Conservation (phyloP, 2,329 filamentous ascomycete genomes). For the Colletotrichum lentis region DNA sequence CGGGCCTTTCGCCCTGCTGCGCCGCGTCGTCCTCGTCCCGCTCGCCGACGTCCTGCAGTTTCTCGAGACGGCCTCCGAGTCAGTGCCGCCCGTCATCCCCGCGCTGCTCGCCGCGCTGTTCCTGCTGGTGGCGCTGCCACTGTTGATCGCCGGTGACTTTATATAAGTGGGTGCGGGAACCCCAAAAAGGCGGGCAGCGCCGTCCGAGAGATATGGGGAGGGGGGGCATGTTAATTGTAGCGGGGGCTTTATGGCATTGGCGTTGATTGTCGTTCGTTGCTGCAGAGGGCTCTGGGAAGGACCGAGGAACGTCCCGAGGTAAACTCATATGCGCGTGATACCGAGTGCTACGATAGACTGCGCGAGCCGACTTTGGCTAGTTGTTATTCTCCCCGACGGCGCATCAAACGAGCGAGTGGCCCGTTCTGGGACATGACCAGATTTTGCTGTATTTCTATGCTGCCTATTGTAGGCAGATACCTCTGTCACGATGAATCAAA, state of each 20-base stretch:
- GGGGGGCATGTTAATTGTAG: not conserved
- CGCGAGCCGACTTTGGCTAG: not conserved
- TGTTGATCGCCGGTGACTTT: conserved; percentile 26
- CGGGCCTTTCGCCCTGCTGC: conserved; percentile 22
- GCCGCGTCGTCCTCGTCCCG: conserved; percentile 23
- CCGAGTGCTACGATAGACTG: conserved; percentile 4
- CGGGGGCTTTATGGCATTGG: not conserved
- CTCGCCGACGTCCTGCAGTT: conserved; percentile 19
- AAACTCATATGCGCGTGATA: not conserved
- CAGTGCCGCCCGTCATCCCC: conserved; percentile 27
- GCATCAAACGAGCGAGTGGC: conserved; percentile 15
- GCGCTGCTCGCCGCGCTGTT: conserved; percentile 29
- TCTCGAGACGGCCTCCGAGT: conserved; percentile 26
- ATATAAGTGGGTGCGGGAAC: not conserved
- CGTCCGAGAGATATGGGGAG: not conserved
- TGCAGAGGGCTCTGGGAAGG: not conserved
- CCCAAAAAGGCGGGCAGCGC: not conserved
- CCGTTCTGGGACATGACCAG: not conserved
- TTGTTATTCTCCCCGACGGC: not conserved
- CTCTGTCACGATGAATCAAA: not conserved
- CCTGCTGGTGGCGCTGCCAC: conserved; percentile 21
- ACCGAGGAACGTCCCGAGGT: not conserved
- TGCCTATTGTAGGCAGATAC: not conserved
- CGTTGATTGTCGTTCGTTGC: not conserved
- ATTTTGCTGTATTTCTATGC: not conserved